Conservation (phyloP, 352 stramenopile genomes). For the Phytophthora gonapodyides region DNA sequence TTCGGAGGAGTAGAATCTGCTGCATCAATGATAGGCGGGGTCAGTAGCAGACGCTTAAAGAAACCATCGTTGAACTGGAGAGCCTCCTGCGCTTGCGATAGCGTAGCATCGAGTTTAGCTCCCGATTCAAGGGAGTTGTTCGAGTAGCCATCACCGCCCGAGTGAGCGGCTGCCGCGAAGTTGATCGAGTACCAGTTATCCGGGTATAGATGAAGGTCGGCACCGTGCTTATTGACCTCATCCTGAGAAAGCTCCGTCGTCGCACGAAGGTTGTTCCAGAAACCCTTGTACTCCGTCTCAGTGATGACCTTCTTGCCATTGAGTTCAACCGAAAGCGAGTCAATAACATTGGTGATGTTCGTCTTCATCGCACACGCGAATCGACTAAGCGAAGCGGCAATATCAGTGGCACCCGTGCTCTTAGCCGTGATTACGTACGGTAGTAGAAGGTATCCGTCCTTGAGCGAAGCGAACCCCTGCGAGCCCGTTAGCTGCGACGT, state of each 20-base stretch:
- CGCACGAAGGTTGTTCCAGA: not conserved
- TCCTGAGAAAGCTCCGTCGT: not conserved
- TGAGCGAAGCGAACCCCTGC: too few species aligned
- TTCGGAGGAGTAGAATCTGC: not conserved
- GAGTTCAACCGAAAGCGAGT: not conserved
- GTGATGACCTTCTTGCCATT: not conserved
- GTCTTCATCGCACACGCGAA: not conserved
- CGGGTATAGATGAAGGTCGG: not conserved
- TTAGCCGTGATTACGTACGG: too few species aligned
- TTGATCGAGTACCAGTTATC: not conserved
- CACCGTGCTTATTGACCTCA: not conserved
- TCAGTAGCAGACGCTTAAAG: not conserved
- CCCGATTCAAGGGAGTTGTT: not conserved
- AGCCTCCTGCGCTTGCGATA: not conserved
- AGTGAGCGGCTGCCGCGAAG: not conserved
- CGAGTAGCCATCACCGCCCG: not conserved
- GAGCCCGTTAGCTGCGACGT: too few species aligned
- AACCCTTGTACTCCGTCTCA: not conserved
- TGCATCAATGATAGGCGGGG: not conserved
- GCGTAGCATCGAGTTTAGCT: not conserved
- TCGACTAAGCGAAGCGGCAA: not conserved
- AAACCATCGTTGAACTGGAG: not conserved
- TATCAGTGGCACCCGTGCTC: too few species aligned
- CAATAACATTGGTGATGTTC: not conserved
- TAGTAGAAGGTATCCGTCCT: too few species aligned